These are phyloP conservation scores for Harringtonia aguacate DNA, from an alignment of 2,329 filamentous ascomycete species.

Conservation along the genomic window DNA sequence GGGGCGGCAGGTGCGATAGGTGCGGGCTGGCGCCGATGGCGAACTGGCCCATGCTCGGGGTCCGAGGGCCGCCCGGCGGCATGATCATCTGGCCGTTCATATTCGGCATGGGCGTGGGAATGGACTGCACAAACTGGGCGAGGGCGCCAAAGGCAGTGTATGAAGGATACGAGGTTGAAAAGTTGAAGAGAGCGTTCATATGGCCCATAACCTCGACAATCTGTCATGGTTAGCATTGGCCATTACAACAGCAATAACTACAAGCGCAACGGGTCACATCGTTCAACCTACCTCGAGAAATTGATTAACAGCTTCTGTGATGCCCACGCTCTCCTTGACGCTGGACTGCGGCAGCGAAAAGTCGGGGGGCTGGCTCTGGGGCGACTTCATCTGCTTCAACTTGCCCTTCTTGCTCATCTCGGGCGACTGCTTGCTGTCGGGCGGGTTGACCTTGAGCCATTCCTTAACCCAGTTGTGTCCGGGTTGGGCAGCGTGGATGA, in stretches of 20 bases:
- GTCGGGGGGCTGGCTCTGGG: conserved; percentile 47
- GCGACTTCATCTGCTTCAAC: conserved; percentile 46
- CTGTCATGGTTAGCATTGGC: conserved; percentile 20
- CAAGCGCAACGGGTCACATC: too few species aligned
- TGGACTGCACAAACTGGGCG: conserved; percentile 45
- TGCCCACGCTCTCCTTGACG: conserved; percentile 45
- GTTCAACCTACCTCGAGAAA: conserved; percentile 53
- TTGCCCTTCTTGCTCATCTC: conserved; percentile 61
- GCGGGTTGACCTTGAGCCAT: conserved; percentile 48
- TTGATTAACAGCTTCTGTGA: conserved; percentile 50
- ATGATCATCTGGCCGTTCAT: conserved; percentile 38
- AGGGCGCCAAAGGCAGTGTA: conserved; percentile 48
- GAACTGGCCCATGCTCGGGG: conserved; percentile 46
- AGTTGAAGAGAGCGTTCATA: conserved; percentile 54
- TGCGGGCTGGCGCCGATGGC: conserved; percentile 50
- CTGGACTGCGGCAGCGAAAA: conserved; percentile 48
- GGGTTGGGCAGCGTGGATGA: conserved; percentile 51
- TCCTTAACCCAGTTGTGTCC: conserved; percentile 56
- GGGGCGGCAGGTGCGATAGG: conserved; percentile 46
- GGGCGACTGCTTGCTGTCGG: conserved; percentile 48
- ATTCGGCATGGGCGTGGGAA: conserved; percentile 20
- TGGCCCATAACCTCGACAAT: conserved; percentile 56
- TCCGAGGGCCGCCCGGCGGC: conserved; percentile 35
- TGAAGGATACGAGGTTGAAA: conserved; percentile 41
- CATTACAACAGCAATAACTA: too few species aligned